Evolutionary conservation across 148 eudicot genomes (phyloP), one percentile per base, ranked within the genome.

Genomic region (Cornus suecica): DNA sequence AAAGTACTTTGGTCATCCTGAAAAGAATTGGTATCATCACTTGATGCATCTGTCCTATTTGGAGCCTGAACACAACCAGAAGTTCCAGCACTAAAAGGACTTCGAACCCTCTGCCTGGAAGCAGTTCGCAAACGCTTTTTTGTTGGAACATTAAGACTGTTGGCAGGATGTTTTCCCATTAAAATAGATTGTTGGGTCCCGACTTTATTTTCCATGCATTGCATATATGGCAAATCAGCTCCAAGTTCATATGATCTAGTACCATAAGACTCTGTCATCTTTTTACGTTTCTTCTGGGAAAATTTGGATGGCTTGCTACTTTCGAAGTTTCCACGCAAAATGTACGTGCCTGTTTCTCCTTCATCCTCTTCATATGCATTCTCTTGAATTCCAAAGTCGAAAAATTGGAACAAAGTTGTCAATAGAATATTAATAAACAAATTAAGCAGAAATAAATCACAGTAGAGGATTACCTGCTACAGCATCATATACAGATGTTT

Each of bases 11-110:
- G 93, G 75, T 91, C 99, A 82, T 91, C 99, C 89, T 92, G 97
- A 79, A 84, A 91, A 42, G 97, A 92, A 84, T 84, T 84, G 41
- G 97, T 95, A 85, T 95, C 99, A 72, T 88, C 96, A 83, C 97
- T 92, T 32, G 94, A 92, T 79, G 90, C 94, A 79, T 88, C 97
- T 67, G 87, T 75, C 82, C 83, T 90, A 78, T 78, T 86, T 52
- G 91, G 86, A 52, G 78, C 81, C 68, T 90, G 92, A 71, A 84
- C 28, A 75, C 69, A 71, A 65, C 90, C 90, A 72, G 90, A 76
- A 77, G 90, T 69, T 45, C 85, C 97, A 34, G 84, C 81, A 78
- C 77, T 81, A 69, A 85, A 89, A 37, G 93, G 93, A 67, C 93
- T 85, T 4, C 78, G 68, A 81, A 90, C 83, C 77, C 99, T 95